Evolutionary conservation across 306 rosid species (phyloP).

Genomic region (Prunus mume): DNA sequence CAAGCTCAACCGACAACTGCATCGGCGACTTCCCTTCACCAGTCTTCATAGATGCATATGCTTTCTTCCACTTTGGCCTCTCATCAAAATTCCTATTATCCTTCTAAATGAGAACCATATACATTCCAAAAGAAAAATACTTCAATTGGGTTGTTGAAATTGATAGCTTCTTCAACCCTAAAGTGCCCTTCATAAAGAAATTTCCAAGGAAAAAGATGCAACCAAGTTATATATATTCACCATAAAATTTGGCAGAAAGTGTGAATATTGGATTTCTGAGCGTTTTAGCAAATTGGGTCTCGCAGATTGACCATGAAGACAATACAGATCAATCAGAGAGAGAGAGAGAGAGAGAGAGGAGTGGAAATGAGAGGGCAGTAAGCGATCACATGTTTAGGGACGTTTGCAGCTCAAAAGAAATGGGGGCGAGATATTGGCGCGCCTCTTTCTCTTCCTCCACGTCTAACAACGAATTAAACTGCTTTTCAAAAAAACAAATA

Average conservation of each 20-base stretch:
- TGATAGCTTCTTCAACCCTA: neutral
- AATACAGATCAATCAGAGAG: conserved; percentile 16
- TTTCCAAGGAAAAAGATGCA: neutral
- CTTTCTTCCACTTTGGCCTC: conserved; percentile 60
- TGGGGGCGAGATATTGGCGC: conserved; percentile 62
- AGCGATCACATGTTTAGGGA: conserved; percentile 47
- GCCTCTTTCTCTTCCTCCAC: conserved; percentile 44
- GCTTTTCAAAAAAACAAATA: neutral
- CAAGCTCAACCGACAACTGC: conserved; percentile 61
- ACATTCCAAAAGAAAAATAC: neutral
- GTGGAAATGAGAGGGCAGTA: conserved; percentile 60
- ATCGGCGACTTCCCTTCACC: conserved; percentile 45
- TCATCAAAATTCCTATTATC: conserved; percentile 61
- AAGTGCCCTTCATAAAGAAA: neutral
- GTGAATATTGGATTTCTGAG: conserved; percentile 10
- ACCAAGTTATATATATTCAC: neutral
- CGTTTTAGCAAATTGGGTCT: conserved; percentile 13
- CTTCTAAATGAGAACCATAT: conserved; percentile 8
- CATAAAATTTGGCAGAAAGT: neutral
- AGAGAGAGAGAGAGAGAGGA: conserved; percentile 30
- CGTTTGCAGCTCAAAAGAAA: conserved; percentile 27
- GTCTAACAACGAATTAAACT: conserved; percentile 17
- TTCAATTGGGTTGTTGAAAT: neutral
- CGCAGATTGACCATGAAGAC: conserved; percentile 10
- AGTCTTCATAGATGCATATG: conserved; percentile 72